These are phyloP conservation scores for Trichosporon coremiiforme DNA, from an alignment of 1,284 basidiomycete species.

Conservation along the genomic window DNA sequence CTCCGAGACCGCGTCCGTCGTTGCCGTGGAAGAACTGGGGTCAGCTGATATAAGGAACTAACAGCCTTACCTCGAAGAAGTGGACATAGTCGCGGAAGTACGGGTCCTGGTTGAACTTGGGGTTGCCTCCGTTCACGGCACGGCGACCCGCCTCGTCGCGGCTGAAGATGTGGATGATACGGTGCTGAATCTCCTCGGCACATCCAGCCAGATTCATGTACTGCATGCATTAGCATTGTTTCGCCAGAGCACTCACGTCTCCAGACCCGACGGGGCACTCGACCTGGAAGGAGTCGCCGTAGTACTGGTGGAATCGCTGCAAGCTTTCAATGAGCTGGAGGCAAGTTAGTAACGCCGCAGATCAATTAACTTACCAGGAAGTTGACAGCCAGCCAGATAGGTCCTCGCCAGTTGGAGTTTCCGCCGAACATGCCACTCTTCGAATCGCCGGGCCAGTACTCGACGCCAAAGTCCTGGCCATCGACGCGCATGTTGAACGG, in stretches of 20 bases:
- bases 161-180: constrained; percentile 92
- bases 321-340: constrained; percentile 57
- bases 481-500: constrained; percentile 95
- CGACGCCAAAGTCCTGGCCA: constrained; percentile 85
- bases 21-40: constrained; percentile 91
- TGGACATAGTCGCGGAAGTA: constrained; percentile 83
- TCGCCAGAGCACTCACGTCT: constrained; percentile 58
- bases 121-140: constrained; percentile 87
- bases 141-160: constrained; percentile 81
- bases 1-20: constrained; percentile 85
- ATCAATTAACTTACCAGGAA: constrained; percentile 63
- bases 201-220: constrained; percentile 91
- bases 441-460: constrained; percentile 98
- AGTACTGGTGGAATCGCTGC: constrained; percentile 96
- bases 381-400: constrained; percentile 86
- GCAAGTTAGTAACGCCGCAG: not conserved
- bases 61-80: constrained; percentile 18
- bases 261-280: constrained; percentile 96
- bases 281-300: constrained; percentile 81
- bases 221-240: constrained; percentile 22
- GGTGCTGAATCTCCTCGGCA: constrained; percentile 95
- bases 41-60: not conserved
- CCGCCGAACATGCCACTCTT: constrained; percentile 88
- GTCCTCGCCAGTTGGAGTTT: constrained; percentile 93
- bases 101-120: constrained; percentile 86